phyloP scores from a whole-genome alignment of 371 early-diverging fungal genomes.

The Zopfochytrium polystomum region DNA sequence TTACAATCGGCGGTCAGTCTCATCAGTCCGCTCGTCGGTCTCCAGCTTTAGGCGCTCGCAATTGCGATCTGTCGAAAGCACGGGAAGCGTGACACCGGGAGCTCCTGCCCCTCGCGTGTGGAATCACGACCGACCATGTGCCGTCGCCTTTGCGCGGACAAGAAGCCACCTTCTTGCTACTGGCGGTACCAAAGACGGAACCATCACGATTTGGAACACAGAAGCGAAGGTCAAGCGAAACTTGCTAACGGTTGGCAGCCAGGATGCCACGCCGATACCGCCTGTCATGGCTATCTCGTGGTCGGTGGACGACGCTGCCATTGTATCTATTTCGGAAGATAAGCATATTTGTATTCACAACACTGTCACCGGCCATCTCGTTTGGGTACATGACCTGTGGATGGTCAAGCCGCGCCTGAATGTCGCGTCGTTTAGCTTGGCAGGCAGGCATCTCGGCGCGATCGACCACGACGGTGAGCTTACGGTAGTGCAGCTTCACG shows the following conservation, averaged over 20 bases:
- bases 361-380: slow-evolving; percentile 33
- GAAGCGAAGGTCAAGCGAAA: slow-evolving; percentile 25
- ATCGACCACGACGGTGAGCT: slow-evolving; percentile 24
- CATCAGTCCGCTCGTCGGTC: background rate
- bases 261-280: slow-evolving; percentile 17
- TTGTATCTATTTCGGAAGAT: slow-evolving; percentile 30
- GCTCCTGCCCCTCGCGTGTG: no score
- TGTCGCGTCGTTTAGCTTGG: slow-evolving; percentile 15
- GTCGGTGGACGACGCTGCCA: slow-evolving; percentile 30
- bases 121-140: slow-evolving; percentile 25
- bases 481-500: slow-evolving; percentile 22
- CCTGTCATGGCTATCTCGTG: slow-evolving; percentile 26
- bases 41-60: slow-evolving; percentile 4
- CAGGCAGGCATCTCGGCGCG: slow-evolving; percentile 17
- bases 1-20: background rate
- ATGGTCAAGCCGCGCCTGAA: slow-evolving; percentile 20
- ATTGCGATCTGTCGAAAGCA: slow-evolving; percentile 20
- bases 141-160: slow-evolving; percentile 27
- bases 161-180: slow-evolving; percentile 29
- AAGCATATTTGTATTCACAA: slow-evolving; percentile 29
- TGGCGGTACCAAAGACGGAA: slow-evolving; percentile 19
- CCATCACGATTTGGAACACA: slow-evolving; percentile 31
- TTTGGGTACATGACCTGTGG: slow-evolving; percentile 33
- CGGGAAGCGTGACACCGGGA: slow-evolving; percentile 3
- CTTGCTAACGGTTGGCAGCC: slow-evolving; percentile 20